Evolutionary conservation across 1,284 basidiomycete genomes (phyloP), one percentile per base, ranked within the genome.

Genomic region (Puccinia novopanici): DNA sequence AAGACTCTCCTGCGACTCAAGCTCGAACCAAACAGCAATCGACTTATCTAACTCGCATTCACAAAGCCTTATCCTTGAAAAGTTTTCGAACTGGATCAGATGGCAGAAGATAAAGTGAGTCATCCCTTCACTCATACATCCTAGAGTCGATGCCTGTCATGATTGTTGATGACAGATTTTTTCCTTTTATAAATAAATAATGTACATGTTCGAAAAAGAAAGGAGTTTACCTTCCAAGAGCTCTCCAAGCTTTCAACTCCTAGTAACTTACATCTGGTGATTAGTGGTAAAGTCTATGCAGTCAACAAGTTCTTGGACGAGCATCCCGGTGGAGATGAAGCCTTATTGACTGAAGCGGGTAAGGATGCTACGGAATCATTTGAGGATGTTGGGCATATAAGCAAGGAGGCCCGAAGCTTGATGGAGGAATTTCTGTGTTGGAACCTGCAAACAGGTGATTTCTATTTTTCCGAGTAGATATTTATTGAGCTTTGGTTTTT

Each of bases 361-460:
- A 91, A 92, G 86, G 95, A 99, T 86, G 95, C 94, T 40, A 97
- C 96, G 59, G 97, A 99, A 86, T 94, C 96, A 15, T 99, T 99
- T 85, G 97, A 99, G 88, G 97, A 99, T 86, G 95, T 99, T 68
- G 96, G 97, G 63, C 96, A 99, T 89, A 98, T n/a, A n/a, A n/a
- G 95, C 22, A 96, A 99, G 85, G 97, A 99, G 87, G 97, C 96
- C 19, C 91, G 96, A 81, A 91, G 89, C n/a, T 89, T 97, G 82
- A 89, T 99, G 80, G 89, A 90, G n/a, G 84, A 85, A 59, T 86
- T 87, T 83, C n/a, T 84, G 85, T 70, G 86, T 87, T 45, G 87
- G 82, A 90, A 87, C 84, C 89, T 95, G 90, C 59, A 84, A 74
- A 75, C 27, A 65, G 30, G 71, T 68, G 61, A 68, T n/a, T n/a